Conservation (phyloP, 2,329 filamentous ascomycete genomes). For the Akanthomyces dipterigenus region DNA sequence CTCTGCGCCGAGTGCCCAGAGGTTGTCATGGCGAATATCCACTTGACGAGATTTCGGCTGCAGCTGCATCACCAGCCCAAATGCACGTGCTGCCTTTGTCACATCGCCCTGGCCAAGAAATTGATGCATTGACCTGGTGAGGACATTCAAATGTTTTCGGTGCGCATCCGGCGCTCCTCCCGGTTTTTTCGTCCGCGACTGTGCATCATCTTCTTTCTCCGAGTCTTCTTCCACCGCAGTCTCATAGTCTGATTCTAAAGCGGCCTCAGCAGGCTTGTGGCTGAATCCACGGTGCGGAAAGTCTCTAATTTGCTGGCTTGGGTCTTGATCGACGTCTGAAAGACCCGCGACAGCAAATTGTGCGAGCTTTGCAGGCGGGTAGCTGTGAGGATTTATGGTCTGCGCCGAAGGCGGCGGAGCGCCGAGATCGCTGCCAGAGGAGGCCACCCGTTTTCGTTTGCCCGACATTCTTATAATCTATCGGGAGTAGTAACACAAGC, state of each 20-base stretch:
- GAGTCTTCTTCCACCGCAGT: slow-evolving; percentile 34
- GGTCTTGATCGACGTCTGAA: slow-evolving; percentile 36
- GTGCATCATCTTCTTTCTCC: slow-evolving; percentile 58
- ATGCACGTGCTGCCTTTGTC: slow-evolving; percentile 63
- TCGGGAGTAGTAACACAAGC: background rate
- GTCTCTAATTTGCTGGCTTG: slow-evolving; percentile 30
- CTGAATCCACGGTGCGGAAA: slow-evolving; percentile 45
- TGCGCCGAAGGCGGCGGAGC: background rate
- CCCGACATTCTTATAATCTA: background rate
- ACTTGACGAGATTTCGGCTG: slow-evolving; percentile 35
- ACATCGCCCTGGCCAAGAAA: slow-evolving; percentile 68
- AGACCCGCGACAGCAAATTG: slow-evolving; percentile 51
- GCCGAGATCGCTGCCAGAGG: background rate
- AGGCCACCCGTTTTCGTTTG: slow-evolving; percentile 2
- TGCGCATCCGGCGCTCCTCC: slow-evolving; percentile 11
- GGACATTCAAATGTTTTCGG: slow-evolving; percentile 51
- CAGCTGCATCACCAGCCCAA: slow-evolving; percentile 64
- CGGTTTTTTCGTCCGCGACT: slow-evolving; percentile 34
- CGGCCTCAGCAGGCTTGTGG: background rate
- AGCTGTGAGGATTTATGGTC: slow-evolving; percentile 46
- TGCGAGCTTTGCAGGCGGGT: slow-evolving; percentile 42
- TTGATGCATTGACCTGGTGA: slow-evolving; percentile 65
- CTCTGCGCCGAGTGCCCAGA: slow-evolving; percentile 83
- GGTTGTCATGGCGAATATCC: slow-evolving; percentile 61
- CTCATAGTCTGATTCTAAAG: slow-evolving; percentile 4